Conservation (phyloP, 495 filamentous ascomycete species). For the Penicillium roqueforti region DNA sequence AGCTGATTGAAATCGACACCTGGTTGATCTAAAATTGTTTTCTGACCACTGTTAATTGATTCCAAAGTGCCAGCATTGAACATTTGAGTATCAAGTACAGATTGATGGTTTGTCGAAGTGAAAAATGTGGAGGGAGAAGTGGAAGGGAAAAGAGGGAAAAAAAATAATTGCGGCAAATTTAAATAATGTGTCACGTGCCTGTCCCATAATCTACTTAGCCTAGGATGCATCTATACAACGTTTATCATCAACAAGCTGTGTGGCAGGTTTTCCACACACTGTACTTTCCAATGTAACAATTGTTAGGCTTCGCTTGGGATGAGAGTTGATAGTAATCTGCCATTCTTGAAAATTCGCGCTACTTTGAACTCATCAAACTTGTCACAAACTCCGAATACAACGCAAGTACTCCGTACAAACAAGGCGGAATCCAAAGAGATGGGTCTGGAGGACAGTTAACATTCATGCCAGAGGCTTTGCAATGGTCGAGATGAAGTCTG, state of each 20-base stretch:
- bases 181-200: neutral
- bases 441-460: neutral
- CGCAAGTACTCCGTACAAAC: neutral
- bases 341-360: no score
- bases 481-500: neutral
- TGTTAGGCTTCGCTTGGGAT: no score
- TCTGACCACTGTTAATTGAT: neutral
- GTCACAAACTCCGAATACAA: neutral
- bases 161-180: conserved; percentile 1
- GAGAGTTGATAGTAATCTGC: no score
- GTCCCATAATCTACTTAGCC: neutral
- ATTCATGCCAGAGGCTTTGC: neutral
- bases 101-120: neutral
- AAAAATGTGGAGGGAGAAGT: neutral
- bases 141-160: neutral
- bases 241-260: no score
- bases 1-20: neutral
- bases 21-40: neutral
- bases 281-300: no score
- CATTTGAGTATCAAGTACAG: neutral
- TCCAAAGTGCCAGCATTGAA: neutral
- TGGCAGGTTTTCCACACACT: no score
- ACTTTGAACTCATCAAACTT: no score
- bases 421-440: neutral
- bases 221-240: neutral